Evolutionary conservation across 331 rosid species (phyloP), one percentile per base, ranked within the genome.

Genomic region (Spiraea crenata): DNA sequence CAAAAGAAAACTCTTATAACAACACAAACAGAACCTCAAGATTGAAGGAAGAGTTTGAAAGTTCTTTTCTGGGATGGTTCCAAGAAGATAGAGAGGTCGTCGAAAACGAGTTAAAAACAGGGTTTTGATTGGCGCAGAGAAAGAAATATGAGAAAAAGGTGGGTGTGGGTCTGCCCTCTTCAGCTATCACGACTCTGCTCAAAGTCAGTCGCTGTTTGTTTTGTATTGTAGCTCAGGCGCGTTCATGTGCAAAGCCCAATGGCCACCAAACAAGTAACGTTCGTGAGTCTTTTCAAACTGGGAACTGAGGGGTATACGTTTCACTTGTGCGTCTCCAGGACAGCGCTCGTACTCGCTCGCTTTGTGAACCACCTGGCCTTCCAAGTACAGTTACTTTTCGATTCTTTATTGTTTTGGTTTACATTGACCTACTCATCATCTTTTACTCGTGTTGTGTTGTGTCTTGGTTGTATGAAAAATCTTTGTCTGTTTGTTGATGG

Each of bases 31-130:
- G 1, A 16, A 15, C 63, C 19, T 35, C 44, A 4, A 39, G 37
- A 15, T 41, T 47, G 25, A 38, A 35, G 20, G 8, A 35, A 6
- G n/a, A n/a, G 11, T 17, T 1, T 46, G 57, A 25, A 44, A 20
- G 9, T 4, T 13, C 31, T 25, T 40, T 70, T 62, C 73, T 35
- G 17, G 70, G 83, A 49, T 44, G 74, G 72, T 74, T 74, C 80
- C 59, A 57, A 64, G 61, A 25, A 25, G 31, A 25, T 25, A 47
- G 44, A 62, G 3, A 38, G 57, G 78, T 48, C 73, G 47, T 55
- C 55, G 56, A 67, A 74, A 70, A 67, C 80, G 74, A 66, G 69
- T 69, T 14, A 42, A 39, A 8, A 67, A 58, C 5, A 25, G 56
- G 63, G 5, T 20, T 31, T 14, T 50, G 17, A 37, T 5, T 35